phyloP scores from a whole-genome alignment of 441 rosid species.

The Populus hybrid region DNA sequence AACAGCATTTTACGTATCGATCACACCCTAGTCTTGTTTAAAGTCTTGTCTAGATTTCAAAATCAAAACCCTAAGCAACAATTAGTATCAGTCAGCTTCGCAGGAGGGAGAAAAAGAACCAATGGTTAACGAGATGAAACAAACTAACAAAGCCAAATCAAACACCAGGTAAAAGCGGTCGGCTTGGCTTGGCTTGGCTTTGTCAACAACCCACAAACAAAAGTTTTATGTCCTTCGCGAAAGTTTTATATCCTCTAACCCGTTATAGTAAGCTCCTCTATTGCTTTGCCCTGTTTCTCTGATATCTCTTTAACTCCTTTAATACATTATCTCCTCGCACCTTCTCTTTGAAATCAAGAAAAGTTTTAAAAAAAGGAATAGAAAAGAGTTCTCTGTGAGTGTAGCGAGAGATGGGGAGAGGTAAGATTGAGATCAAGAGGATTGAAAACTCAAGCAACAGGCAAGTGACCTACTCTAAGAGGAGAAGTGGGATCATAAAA shows the following conservation, averaged over 20 bases:
- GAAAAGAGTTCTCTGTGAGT: conserved; percentile 1
- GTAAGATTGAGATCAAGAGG: conserved; percentile 93
- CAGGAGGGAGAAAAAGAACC: conserved; percentile 22
- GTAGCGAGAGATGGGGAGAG: conserved; percentile 66
- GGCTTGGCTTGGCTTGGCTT: conserved; percentile 31
- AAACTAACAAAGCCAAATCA: conserved; percentile 26
- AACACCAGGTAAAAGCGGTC: conserved; percentile 23
- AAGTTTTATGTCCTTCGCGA: conserved; percentile 46
- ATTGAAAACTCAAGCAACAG: conserved; percentile 89
- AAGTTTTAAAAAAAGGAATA: conserved; percentile 16
- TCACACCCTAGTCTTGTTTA: not conserved
- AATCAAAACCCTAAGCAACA: not conserved
- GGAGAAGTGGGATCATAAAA: conserved; percentile 77
- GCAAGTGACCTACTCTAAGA: conserved; percentile 85
- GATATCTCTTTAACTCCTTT: conserved; percentile 19
- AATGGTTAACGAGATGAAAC: conserved; percentile 36
- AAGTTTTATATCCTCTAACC: conserved; percentile 54
- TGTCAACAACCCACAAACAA: conserved; percentile 45
- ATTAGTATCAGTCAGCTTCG: conserved; percentile 1
- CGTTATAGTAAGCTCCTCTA: conserved; percentile 39
- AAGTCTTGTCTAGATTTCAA: conserved; percentile 19
- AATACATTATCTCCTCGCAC: conserved; percentile 7
- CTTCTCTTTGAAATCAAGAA: conserved; percentile 14
- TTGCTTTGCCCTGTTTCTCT: not conserved
- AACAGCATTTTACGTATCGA: conserved; percentile 16